These are phyloP conservation scores for Candida pseudofarinosa DNA, from an alignment of 805 yeast genomes.

Conservation along the genomic window DNA sequence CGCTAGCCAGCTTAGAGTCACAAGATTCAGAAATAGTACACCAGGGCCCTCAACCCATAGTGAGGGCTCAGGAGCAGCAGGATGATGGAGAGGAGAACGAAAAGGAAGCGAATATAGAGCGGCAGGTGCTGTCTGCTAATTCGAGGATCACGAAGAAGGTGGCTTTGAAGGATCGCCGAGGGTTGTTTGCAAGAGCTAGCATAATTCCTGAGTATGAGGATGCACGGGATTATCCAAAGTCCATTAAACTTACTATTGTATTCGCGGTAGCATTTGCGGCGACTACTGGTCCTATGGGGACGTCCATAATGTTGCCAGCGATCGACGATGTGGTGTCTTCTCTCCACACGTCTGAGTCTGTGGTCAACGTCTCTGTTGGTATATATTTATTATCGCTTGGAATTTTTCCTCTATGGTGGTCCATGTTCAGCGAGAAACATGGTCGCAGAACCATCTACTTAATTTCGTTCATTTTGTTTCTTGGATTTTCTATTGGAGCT, in stretches of 20 bases:
- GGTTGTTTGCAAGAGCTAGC: constrained; percentile 49
- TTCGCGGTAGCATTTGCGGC: constrained; percentile 69
- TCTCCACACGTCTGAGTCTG: constrained; percentile 51
- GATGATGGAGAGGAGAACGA: background rate
- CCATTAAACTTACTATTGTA: constrained; percentile 52
- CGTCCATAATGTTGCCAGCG: constrained; percentile 79
- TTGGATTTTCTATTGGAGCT: constrained; percentile 69
- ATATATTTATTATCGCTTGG: constrained; percentile 72
- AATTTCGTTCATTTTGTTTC: constrained; percentile 57
- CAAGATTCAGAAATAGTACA: background rate
- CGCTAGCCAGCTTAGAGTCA: background rate
- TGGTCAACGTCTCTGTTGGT: constrained; percentile 78
- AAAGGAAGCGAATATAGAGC: background rate
- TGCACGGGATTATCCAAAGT: constrained; percentile 57
- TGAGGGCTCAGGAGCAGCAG: background rate
- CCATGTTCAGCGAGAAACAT: constrained; percentile 65
- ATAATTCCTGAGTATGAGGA: constrained; percentile 69
- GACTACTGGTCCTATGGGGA: constrained; percentile 84
- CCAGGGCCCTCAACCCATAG: constrained; percentile 2
- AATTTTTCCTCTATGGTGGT: constrained; percentile 87
- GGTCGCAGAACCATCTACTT: constrained; percentile 77
- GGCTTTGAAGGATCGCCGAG: constrained; percentile 46
- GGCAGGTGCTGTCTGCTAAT: background rate
- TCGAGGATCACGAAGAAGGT: constrained; percentile 12
- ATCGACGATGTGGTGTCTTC: constrained; percentile 53